Evolutionary conservation across 306 rosid species (phyloP).

Genomic region (Ochetophila trinervis): DNA sequence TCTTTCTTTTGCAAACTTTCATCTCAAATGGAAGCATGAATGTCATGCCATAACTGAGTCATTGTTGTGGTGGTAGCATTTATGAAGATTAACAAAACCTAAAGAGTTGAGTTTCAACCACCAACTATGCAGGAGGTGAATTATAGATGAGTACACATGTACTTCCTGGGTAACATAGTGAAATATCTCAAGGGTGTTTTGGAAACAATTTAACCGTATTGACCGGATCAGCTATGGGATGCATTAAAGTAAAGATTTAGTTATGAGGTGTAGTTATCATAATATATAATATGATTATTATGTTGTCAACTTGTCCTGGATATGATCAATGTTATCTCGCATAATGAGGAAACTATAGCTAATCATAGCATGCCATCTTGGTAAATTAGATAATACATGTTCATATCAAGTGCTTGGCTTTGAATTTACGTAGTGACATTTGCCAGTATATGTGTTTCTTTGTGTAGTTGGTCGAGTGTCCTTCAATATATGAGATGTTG

Average conservation of each 20-base stretch:
- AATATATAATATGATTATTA: too few relatives aligned
- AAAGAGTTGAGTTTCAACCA: too few relatives aligned
- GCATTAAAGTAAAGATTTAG: too few relatives aligned
- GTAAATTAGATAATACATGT: background rate
- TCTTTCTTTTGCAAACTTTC: slow-evolving; percentile 17
- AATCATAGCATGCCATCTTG: background rate
- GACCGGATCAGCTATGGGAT: background rate
- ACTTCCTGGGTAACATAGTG: slow-evolving; percentile 2
- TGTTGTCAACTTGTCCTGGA: too few relatives aligned
- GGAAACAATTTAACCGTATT: background rate
- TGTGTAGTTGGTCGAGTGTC: slow-evolving; percentile 81
- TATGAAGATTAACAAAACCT: too few relatives aligned
- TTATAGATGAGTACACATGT: too few relatives aligned
- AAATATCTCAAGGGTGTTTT: background rate
- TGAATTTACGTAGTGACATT: background rate
- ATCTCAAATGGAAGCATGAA: slow-evolving; percentile 15
- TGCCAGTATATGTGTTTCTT: slow-evolving; percentile 16
- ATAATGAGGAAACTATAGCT: background rate
- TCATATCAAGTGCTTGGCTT: background rate
- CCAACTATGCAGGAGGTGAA: too few relatives aligned
- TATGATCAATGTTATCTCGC: background rate
- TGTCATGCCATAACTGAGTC: background rate
- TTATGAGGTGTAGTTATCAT: too few relatives aligned
- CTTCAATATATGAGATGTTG: slow-evolving; percentile 93
- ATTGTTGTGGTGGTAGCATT: too few relatives aligned